A percentile compares a stretch with the other conserved stretches of the same genome.
These are phyloP conservation scores for Vararia minispora DNA, from an alignment of 768 basidiomycete genomes.

Conservation along the genomic window DNA sequence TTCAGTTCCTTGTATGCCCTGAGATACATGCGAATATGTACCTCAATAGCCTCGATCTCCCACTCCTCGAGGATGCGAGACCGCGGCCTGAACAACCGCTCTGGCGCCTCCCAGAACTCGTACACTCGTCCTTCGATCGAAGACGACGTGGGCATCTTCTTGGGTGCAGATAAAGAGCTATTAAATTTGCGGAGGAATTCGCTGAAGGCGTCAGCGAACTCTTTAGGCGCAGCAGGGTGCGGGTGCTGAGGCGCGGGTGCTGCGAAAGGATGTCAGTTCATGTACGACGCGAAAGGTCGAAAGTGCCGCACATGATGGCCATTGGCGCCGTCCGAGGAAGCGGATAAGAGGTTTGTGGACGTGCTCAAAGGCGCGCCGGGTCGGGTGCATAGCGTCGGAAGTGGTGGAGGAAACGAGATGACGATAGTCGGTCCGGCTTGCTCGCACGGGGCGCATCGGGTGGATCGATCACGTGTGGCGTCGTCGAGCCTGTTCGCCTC, in stretches of 20 bases:
- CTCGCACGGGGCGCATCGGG: no score
- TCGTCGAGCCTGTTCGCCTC: no score
- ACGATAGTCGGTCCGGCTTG: no score
- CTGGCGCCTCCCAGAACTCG: slow-evolving; percentile 63
- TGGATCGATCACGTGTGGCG: no score
- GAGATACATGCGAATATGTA: no score
- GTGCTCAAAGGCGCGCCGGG: slow-evolving; percentile 4
- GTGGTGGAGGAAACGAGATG: no score
- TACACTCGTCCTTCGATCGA: no score
- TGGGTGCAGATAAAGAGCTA: no score
- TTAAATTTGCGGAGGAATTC: slow-evolving; percentile 29
- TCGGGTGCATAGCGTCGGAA: slow-evolving; percentile 9
- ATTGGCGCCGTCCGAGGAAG: slow-evolving; percentile 16
- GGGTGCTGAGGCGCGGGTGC: slow-evolving; percentile 33
- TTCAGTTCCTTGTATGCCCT: no score
- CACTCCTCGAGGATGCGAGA: slow-evolving; percentile 35
- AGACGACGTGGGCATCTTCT: no score
- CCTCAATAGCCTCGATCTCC: slow-evolving; percentile 61
- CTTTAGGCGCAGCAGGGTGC: slow-evolving; percentile 60
- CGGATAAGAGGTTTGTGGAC: slow-evolving; percentile 17
- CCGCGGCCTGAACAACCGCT: slow-evolving; percentile 42
- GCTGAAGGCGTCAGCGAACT: slow-evolving; percentile 39
- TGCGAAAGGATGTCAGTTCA: slow-evolving; percentile 4
- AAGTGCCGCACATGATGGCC: slow-evolving; percentile 4
- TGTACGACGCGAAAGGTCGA: not conserved